Base-by-base conservation (phyloP, 169 alveolate genomes). In the Plasmodium malariae region DNA sequence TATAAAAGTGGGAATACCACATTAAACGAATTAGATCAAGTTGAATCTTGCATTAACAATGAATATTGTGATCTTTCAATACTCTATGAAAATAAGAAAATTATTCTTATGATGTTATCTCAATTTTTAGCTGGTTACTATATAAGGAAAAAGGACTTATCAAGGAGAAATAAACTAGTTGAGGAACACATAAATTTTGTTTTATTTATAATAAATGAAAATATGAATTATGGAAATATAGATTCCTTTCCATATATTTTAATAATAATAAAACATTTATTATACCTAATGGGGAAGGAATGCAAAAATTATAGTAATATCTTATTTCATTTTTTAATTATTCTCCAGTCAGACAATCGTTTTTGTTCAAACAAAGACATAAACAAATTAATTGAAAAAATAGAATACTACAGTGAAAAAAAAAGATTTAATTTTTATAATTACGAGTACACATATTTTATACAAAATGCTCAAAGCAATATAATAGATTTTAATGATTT, bases 201-300 rank as follows among this genome's bases (percentile, higher is more conserved):
- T 78, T 63, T 78, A 62, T 78, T 62, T 63, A 37, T 78, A 78
- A 78, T 78, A 62, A 62, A 57, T 69, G 89, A 78, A 63, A 63
- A 78, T 78, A 68, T 68, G 14, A 78, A 62, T 30, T 78, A 78
- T 68, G 89, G 63, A 21, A 28, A 78, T 30, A 24, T 32, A 17
- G 78, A 78, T 40, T 48, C 89, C 0, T 78, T 62, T 48, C 89
- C 89, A 48, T 78, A 78, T 37, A 51, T 78, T 21, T 63, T 78
- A 63, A 43, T 78, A 24, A 54, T 60, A 30, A 24, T 78, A 37
- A 63, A 78, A 40, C 68, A 62, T 45, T 62, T 78, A 69, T 28
- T 78, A 55, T 26, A 43, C 55, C 60, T 78, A 17, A 78, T 78
- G 34, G 54, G 55, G 55, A 37, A 62, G 51, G 89, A 78, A 14